phyloP scores from a whole-genome alignment of 2,329 filamentous ascomycete genomes.

The Diaporthe vexans region DNA sequence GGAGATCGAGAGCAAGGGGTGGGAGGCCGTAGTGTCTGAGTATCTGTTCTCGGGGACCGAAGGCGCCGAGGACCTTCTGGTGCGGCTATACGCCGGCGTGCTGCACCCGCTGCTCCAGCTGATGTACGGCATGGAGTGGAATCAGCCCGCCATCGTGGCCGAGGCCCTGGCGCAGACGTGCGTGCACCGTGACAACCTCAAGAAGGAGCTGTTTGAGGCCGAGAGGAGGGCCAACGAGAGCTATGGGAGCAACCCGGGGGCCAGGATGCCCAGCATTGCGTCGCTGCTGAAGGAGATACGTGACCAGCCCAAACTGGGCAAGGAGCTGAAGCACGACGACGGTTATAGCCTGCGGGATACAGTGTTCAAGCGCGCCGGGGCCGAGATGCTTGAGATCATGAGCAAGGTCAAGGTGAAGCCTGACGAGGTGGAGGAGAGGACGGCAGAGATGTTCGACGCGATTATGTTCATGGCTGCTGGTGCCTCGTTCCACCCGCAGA shows the following conservation, averaged over 20 bases:
- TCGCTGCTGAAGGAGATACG: slow-evolving; percentile 74
- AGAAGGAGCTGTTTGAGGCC: slow-evolving; percentile 64
- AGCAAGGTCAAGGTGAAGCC: slow-evolving; percentile 69
- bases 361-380: slow-evolving; percentile 72
- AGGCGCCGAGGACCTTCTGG: slow-evolving; percentile 76
- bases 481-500: slow-evolving; percentile 74
- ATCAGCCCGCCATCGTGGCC: slow-evolving; percentile 84
- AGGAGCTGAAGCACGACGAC: slow-evolving; percentile 65
- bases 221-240: slow-evolving; percentile 60
- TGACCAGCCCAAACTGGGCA: slow-evolving; percentile 67
- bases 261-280: slow-evolving; percentile 60
- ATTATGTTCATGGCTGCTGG: slow-evolving; percentile 63
- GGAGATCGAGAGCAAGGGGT: slow-evolving; percentile 75
- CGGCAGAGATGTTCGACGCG: slow-evolving; percentile 77
- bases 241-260: slow-evolving; percentile 46
- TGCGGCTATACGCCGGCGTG: slow-evolving; percentile 73
- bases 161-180: slow-evolving; percentile 84
- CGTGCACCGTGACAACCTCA: slow-evolving; percentile 73
- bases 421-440: slow-evolving; percentile 68
- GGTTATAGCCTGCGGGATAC: slow-evolving; percentile 78
- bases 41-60: slow-evolving; percentile 78
- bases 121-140: slow-evolving; percentile 86
- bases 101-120: slow-evolving; percentile 88
- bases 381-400: slow-evolving; percentile 74
- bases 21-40: slow-evolving; percentile 72